Base-by-base conservation (phyloP, 148 eudicot genomes). In the Rhododendron williamsianum region DNA sequence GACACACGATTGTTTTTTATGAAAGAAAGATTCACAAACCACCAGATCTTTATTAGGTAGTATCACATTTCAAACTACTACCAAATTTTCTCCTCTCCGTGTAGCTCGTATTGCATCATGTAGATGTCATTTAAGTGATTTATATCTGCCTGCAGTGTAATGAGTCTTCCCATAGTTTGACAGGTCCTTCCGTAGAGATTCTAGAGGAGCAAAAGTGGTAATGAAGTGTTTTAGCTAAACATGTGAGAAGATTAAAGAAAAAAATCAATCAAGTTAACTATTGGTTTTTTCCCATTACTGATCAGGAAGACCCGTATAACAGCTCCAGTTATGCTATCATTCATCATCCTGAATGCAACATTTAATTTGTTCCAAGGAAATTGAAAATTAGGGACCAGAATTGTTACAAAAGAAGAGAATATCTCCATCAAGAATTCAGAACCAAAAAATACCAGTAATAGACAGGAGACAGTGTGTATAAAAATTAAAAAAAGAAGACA, bases 281-380 rank as follows among this genome's bases (percentile, higher is more conserved):
- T 9, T 27, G 30, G 18, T 30, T 7, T 45, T 45, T 80, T 25
- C 30, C 13, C 13, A 49, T 18, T 30, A 30, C 76, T 71, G 72
- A 11, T 71, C 38, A 71, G 76, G 38, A 30, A 71, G 38, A 71
- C 36, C 76, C 5, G 7, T 16, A 27, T 15, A 30, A 30, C 9
- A 81, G 38, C 49, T 60, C 3, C 18, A 56, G 4, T 81, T 25
- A 60, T 60, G 45, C 49, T 60, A 60, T 41, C 19, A 41, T 38
- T 67, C 30, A 43, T 82, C 54, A 67, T 43, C 76, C 56, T 15
- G 77, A 82, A 67, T n/a, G 27, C 52, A 82, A 67, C 78, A 67
- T 48, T 69, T 43, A 45, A 54, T 27, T 1, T 69, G n/a, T 30
- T 41, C 18, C 52, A 25, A 52, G 30, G 38, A 83, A 83, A 63